Evolutionary conservation across 768 basidiomycete species (phyloP), one percentile per base, ranked within the genome.

Genomic region (Macrolepiota fuliginosa): DNA sequence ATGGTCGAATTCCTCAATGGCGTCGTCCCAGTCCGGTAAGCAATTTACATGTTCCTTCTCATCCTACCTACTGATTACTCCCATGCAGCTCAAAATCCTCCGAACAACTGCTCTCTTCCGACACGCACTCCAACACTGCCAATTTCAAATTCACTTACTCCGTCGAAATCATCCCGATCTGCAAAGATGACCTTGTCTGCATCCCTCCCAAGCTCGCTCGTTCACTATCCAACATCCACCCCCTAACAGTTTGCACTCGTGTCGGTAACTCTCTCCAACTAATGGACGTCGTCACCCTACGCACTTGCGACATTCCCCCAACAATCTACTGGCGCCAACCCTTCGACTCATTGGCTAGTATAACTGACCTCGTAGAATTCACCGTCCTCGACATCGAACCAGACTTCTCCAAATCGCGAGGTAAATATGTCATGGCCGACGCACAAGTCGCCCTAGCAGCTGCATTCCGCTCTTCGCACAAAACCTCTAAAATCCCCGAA

Each of bases 81-180:
- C 13, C 29, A 11, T 63, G 25, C 64, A 95, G 96, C 68, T 88
- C 91, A 54, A 98, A 98, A 76, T 78, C 89, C 10, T 97, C 96
- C 1, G 97, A 98, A 73, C 97, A 97, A 72, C 80, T 99, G 9
- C 83, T 98, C 32, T 97, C 96, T 6, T 81, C 89, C 24, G 97
- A 99, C 72, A 94, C 90, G 1, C 96, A 99, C 73, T 86, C 90
- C 52, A 86, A 85, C 65, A 97, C 95, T 3, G 91, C 96, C 36
- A 98, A 93, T 76, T 97, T 92, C 83, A 98, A 96, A 76, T 96
- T 92, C 75, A 94, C 95, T 4, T 98, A 94, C 80, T 97, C 96
- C 4, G 92, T 98, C 66, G 96, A 98, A 76, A 97, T 99, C 70
- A 85, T 90, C 3, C 95, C 97, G 0, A 86, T 99, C 59, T 99